Conservation (phyloP, 768 basidiomycete genomes). For the Piloderma croceum region DNA sequence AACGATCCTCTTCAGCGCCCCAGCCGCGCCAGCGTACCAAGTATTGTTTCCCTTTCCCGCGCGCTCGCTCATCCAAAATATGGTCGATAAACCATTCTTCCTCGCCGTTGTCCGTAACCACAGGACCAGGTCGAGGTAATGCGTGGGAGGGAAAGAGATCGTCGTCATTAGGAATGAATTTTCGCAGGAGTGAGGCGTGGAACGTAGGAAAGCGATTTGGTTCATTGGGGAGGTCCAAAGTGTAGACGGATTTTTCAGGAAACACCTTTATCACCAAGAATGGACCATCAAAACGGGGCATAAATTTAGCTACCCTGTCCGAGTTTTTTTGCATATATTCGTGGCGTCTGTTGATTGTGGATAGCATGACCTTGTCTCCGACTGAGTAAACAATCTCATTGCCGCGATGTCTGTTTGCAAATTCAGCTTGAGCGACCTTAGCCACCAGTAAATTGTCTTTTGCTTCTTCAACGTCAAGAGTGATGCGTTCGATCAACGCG, state of each 20-base stretch:
- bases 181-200: slow-evolving; percentile 27
- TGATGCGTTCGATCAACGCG: slow-evolving; percentile 7
- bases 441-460: slow-evolving; percentile 29
- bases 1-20: slow-evolving; percentile 4
- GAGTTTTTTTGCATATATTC: slow-evolving; percentile 15
- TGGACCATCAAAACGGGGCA: slow-evolving; percentile 28
- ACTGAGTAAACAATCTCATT: slow-evolving; percentile 18
- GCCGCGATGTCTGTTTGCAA: slow-evolving; percentile 21
- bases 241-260: slow-evolving; percentile 15
- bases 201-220: no score
- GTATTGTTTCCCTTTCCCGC: slow-evolving; percentile 4
- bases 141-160: slow-evolving; percentile 30
- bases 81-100: no score
- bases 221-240: slow-evolving; percentile 21
- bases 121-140: no score
- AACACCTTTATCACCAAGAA: slow-evolving; percentile 16
- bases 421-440: slow-evolving; percentile 19
- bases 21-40: slow-evolving; percentile 6
- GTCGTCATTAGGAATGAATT: slow-evolving; percentile 31
- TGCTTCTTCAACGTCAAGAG: slow-evolving; percentile 19
- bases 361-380: slow-evolving; percentile 29
- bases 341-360: slow-evolving; percentile 20
- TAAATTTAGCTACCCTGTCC: no score
- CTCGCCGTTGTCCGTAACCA: no score
- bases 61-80: slow-evolving; percentile 6